These are phyloP conservation scores for Lasiodiplodia sp. DNA, from an alignment of 2,329 filamentous ascomycete species.

Conservation along the genomic window DNA sequence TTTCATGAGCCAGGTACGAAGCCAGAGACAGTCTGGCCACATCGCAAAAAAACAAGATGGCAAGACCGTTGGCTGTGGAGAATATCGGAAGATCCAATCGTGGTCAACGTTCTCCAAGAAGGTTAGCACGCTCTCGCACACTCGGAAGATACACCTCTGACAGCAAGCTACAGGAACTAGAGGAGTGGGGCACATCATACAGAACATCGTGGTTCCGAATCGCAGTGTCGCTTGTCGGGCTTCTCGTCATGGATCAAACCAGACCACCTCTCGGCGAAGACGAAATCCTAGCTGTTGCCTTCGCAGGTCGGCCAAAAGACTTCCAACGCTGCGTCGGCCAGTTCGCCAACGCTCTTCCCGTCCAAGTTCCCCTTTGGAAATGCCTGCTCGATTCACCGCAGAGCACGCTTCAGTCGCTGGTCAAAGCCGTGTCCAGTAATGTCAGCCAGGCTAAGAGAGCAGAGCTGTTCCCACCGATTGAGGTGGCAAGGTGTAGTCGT, in stretches of 20 bases:
- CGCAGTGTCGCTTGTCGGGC: background rate
- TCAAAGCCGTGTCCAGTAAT: too few species aligned
- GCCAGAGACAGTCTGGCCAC: too few species aligned
- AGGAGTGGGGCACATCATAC: background rate
- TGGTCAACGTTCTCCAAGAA: too few species aligned
- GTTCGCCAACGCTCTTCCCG: background rate
- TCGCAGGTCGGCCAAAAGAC: background rate
- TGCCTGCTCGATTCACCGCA: background rate
- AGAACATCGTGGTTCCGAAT: background rate
- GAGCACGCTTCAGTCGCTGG: too few species aligned
- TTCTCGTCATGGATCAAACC: background rate
- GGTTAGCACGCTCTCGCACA: too few species aligned
- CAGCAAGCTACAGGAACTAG: too few species aligned
- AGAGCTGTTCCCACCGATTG: background rate
- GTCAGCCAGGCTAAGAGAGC: background rate
- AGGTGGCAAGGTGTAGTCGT: too few species aligned
- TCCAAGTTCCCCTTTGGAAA: background rate
- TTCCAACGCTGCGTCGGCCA: background rate
- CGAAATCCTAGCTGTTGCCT: background rate
- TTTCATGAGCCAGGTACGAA: too few species aligned
- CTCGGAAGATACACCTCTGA: too few species aligned
- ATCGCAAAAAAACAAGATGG: too few species aligned
- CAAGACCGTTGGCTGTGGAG: too few species aligned
- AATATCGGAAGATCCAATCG: too few species aligned
- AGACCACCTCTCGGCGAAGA: background rate